Conservation (phyloP, 768 basidiomycete genomes). For the Goffeauzyma gilvescens region DNA sequence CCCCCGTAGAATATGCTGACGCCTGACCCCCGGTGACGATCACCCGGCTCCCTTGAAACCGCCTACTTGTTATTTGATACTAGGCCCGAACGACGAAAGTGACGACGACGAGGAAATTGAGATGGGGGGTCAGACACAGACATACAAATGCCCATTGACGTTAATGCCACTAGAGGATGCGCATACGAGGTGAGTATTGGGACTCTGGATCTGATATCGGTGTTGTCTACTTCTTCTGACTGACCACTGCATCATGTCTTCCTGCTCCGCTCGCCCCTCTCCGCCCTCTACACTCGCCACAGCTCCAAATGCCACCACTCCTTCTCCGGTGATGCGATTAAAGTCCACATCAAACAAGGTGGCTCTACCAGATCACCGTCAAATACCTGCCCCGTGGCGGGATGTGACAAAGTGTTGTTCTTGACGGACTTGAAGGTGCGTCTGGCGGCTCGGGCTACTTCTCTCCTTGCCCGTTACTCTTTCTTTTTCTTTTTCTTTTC, state of each 20-base stretch:
- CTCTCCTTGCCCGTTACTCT: too few species aligned
- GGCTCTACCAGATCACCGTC: too few species aligned
- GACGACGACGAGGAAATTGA: conserved; percentile 62
- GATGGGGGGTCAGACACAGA: conserved; percentile 65
- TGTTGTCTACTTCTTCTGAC: neutral
- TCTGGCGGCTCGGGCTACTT: too few species aligned
- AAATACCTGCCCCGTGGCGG: conserved; percentile 32
- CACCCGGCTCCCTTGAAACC: neutral
- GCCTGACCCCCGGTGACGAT: neutral
- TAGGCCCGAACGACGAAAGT: conserved; percentile 40
- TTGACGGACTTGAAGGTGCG: conserved; percentile 24
- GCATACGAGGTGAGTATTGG: conserved; percentile 61
- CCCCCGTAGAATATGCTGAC: too few species aligned
- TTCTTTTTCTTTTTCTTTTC: too few species aligned
- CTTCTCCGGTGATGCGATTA: conserved; percentile 55
- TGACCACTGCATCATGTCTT: too few species aligned
- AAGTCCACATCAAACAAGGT: conserved; percentile 44
- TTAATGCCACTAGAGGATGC: conserved; percentile 51
- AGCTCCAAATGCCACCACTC: conserved; percentile 61
- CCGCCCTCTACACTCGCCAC: neutral
- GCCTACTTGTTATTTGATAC: too few species aligned
- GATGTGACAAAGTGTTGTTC: conserved; percentile 18
- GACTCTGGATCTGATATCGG: too few species aligned
- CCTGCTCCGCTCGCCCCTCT: neutral
- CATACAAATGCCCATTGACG: conserved; percentile 67